Evolutionary conservation across 768 basidiomycete genomes (phyloP).

Genomic region (Paxillus rubicundulus): DNA sequence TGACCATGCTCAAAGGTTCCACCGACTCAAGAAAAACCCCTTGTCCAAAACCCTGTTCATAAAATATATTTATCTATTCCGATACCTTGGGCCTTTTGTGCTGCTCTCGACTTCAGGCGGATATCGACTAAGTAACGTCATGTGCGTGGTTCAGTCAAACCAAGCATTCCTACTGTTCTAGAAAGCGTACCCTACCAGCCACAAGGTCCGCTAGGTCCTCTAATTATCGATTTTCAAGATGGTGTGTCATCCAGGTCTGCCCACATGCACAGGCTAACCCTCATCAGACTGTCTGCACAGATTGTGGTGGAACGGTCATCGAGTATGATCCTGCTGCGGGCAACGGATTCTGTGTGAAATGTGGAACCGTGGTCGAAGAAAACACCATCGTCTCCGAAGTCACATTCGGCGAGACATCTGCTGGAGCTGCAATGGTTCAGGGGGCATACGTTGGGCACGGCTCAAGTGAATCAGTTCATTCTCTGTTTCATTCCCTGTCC

Average conservation of each 20-base stretch:
- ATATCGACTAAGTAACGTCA: background rate
- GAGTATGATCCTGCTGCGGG: conserved; percentile 84
- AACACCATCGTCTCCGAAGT: conserved; percentile 93
- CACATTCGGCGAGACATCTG: conserved; percentile 89
- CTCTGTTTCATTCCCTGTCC: background rate
- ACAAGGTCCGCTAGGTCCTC: background rate
- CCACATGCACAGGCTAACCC: background rate
- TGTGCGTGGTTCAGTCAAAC: background rate
- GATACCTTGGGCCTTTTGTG: background rate
- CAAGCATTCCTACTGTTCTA: background rate
- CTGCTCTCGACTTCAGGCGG: background rate
- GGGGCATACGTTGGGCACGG: conserved; percentile 90
- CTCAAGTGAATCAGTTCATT: conserved; percentile 61
- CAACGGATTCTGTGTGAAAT: conserved; percentile 80
- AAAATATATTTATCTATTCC: background rate
- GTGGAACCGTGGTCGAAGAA: conserved; percentile 90
- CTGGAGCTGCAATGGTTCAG: conserved; percentile 93
- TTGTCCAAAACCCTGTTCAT: background rate
- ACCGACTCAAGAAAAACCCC: background rate
- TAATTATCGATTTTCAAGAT: conserved; percentile 6
- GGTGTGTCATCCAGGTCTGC: conserved; percentile 9
- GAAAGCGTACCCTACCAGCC: too few relatives aligned
- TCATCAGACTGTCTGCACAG: conserved; percentile 59
- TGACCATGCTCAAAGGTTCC: background rate
- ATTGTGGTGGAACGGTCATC: conserved; percentile 81